Base-by-base conservation (phyloP, 441 rosid genomes). In the Syzygium syzygioides region DNA sequence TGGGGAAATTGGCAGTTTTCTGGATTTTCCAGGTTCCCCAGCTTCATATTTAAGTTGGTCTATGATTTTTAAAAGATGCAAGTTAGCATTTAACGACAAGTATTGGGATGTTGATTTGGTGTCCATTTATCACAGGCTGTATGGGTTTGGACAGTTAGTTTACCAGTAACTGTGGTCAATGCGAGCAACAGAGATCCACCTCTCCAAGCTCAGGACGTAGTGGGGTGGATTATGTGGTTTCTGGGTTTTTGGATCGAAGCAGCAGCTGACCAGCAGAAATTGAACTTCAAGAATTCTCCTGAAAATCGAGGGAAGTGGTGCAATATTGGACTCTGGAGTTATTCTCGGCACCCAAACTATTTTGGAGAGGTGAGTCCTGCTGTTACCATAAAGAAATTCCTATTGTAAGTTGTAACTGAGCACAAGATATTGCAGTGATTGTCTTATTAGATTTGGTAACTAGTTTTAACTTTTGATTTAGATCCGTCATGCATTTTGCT, bases 71-170 rank as follows among this genome's bases (percentile, higher is more conserved):
- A 45, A 37, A 76, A 76, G 83, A 23, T 20, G n/a, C 52, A 37
- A 76, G 23, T 11, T 76, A 6, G 83, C 83, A 3, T 41, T 41
- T 11, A 76, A 37, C n/a, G 20, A 1, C 52, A 41, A 28, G 3
- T 37, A 76, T 17, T 32, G 60, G 60, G 56, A 19, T 34, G 79
- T 85, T n/a, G 37, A 34, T 83, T 87, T 80, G 64, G 86, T 84
- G 64, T 41, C 66, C 59, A 86, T n/a, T 59, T 34, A 34, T 88
- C 56, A 85, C 96, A 98, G 99, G 98, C 99, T 59, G 92, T 98
- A 87, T 98, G 99, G 99, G 99, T 95, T 37, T 98, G 99, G 99
- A 92, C 98, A 28, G 99, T 96, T 86, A 96, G 95, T 92, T 93
- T 98, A 90, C 99, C 99, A 7, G 94, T 98, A 89, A 98, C 99